phyloP scores from a whole-genome alignment of 176 grass and related monocot species.

The Oryza coarctata region DNA sequence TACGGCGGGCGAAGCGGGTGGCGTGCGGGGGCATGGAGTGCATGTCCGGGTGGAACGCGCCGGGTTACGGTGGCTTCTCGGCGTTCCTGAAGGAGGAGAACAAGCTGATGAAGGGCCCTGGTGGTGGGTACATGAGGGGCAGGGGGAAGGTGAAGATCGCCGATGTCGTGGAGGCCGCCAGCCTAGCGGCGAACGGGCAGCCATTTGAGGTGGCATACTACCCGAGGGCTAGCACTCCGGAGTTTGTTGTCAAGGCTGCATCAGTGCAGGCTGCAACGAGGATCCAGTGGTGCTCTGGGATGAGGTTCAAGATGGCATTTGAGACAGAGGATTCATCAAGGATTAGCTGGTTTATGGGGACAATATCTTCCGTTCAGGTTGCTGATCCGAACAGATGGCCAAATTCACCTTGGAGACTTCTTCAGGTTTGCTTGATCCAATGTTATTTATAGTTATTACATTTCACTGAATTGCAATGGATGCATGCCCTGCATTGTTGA shows the following conservation, averaged over 20 bases:
- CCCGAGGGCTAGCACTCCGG: conserved; percentile 56
- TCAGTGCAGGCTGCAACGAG: conserved; percentile 50
- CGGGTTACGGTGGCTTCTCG: conserved; percentile 47
- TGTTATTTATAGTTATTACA: not conserved
- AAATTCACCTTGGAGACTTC: conserved; percentile 66
- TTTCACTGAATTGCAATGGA: not conserved
- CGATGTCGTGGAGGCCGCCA: conserved; percentile 42
- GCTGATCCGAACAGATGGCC: conserved; percentile 56
- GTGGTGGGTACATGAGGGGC: conserved; percentile 37
- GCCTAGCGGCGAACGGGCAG: conserved; percentile 41
- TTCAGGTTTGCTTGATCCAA: conserved; percentile 47
- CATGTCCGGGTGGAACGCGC: conserved; percentile 59
- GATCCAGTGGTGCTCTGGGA: conserved; percentile 68
- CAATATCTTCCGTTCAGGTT: conserved; percentile 56
- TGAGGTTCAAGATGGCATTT: conserved; percentile 78
- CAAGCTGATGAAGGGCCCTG: conserved; percentile 34
- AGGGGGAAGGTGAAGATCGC: conserved; percentile 52
- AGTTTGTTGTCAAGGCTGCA: conserved; percentile 58
- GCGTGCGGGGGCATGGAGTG: conserved; percentile 43
- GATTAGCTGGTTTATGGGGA: conserved; percentile 83
- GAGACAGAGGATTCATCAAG: conserved; percentile 77
- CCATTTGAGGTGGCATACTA: conserved; percentile 70
- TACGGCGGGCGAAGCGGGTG: conserved; percentile 51
- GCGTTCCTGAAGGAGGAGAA: conserved; percentile 58
- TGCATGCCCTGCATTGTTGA: not conserved